phyloP scores from a whole-genome alignment of 345 rosid genomes.

The Jatropha curcas region DNA sequence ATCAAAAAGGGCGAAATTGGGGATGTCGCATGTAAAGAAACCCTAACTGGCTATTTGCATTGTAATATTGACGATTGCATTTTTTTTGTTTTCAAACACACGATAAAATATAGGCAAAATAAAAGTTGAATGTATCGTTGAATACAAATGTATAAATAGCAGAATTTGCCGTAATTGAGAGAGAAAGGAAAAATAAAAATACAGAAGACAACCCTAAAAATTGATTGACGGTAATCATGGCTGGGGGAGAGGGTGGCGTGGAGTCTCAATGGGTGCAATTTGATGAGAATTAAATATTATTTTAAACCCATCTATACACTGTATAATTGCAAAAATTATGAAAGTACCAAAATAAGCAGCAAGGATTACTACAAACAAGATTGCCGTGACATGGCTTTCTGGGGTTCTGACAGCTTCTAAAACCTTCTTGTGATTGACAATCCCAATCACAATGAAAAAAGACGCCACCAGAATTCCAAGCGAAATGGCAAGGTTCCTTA shows the following conservation, averaged over 20 bases:
- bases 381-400: neutral
- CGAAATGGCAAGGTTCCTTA: neutral
- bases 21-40: too few relatives aligned
- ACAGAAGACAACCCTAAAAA: neutral
- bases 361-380: neutral
- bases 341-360: neutral
- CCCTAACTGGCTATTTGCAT: too few relatives aligned
- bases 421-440: neutral
- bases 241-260: neutral
- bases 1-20: too few relatives aligned
- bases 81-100: too few relatives aligned
- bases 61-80: too few relatives aligned
- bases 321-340: neutral
- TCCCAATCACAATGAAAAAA: neutral
- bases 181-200: too few relatives aligned
- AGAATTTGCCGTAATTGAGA: neutral
- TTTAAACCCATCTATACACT: conserved; percentile 10
- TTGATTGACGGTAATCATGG: neutral
- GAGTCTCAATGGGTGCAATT: neutral
- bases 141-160: neutral
- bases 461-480: neutral
- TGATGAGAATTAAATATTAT: neutral
- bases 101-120: too few relatives aligned
- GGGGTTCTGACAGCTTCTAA: neutral
- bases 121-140: too few relatives aligned